Evolutionary conservation across 2,329 filamentous ascomycete genomes (phyloP).

Genomic region (Cercospora nicotianae): DNA sequence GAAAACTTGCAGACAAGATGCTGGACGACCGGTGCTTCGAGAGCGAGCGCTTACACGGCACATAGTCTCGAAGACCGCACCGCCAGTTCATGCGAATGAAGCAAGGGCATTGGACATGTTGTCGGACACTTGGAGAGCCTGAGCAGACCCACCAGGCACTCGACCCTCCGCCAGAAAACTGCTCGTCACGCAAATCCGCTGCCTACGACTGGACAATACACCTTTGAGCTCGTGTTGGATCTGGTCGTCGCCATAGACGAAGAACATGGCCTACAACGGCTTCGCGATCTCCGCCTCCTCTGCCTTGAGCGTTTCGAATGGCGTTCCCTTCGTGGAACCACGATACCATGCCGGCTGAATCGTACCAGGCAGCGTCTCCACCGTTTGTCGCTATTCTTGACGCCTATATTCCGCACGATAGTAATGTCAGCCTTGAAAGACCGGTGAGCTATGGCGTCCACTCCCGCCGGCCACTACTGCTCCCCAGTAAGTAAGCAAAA

Average conservation of each 20-base stretch:
- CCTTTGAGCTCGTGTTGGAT: not conserved
- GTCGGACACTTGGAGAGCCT: not conserved
- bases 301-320: not conserved
- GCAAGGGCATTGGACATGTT: not conserved
- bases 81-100: not conserved
- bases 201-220: not conserved
- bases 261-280: not conserved
- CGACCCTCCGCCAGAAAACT: not conserved
- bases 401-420: not conserved
- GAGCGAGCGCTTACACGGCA: slow-evolving; percentile 1
- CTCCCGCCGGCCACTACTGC: not conserved
- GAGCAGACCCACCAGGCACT: not conserved
- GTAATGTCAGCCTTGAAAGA: not conserved
- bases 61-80: not conserved
- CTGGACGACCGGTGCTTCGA: not conserved
- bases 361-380: not conserved
- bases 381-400: not conserved
- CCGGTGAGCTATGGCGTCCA: not conserved
- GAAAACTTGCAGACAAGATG: not conserved
- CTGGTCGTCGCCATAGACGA: not conserved
- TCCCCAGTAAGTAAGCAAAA: not conserved
- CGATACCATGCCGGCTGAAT: not conserved
- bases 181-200: not conserved
- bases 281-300: not conserved
- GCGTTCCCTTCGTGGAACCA: not conserved